phyloP scores from a whole-genome alignment of 2,329 filamentous ascomycete species.

The Cryoendolithus antarcticus region DNA sequence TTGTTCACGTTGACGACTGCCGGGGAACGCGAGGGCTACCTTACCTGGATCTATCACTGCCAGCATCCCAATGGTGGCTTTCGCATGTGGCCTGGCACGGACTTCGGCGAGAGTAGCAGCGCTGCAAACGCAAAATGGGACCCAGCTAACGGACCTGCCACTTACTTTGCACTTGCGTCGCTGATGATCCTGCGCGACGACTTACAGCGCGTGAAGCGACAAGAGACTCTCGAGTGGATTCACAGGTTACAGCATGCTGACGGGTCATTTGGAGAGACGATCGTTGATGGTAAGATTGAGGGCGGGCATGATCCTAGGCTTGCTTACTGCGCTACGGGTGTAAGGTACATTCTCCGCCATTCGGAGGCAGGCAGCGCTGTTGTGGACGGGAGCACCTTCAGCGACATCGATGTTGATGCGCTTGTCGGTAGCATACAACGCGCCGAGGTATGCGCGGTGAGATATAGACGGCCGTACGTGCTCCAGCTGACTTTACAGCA shows the following conservation, averaged over 20 bases:
- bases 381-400: conserved; percentile 42
- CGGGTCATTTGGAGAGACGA: conserved; percentile 81
- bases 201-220: conserved; percentile 50
- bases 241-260: conserved; percentile 62
- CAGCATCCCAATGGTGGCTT: conserved; percentile 84
- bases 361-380: conserved; percentile 37
- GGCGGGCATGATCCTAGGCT: conserved; percentile 79
- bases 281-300: conserved; percentile 50
- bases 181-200: conserved; percentile 56
- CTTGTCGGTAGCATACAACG: conserved; percentile 59
- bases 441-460: conserved; percentile 32
- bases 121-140: conserved; percentile 49
- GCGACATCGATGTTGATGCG: conserved; percentile 62
- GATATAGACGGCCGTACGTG: neutral
- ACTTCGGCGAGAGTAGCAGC: conserved; percentile 37
- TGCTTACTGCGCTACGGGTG: conserved; percentile 70
- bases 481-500: conserved; percentile 31
- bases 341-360: conserved; percentile 64
- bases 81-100: conserved; percentile 65
- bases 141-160: conserved; percentile 74
- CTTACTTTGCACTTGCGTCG: conserved; percentile 72
- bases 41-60: conserved; percentile 71
- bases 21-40: conserved; percentile 44
- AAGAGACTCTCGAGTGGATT: conserved; percentile 61
- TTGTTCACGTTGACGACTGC: conserved; percentile 42